phyloP scores from a whole-genome alignment of 2,329 filamentous ascomycete species.

The Sordariomycetes sp. region DNA sequence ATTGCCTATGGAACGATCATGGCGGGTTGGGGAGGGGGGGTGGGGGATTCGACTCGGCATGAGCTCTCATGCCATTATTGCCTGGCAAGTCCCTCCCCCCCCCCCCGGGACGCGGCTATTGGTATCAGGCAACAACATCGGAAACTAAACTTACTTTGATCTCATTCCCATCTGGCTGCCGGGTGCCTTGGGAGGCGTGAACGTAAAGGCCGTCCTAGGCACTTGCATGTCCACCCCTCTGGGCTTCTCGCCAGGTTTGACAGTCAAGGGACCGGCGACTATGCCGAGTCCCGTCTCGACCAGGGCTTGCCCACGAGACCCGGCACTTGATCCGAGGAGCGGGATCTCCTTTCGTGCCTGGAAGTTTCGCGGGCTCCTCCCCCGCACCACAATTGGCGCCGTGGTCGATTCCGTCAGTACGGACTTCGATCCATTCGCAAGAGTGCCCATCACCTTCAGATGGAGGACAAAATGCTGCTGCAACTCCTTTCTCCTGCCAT shows the following conservation, averaged over 20 bases:
- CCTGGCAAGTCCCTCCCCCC: neutral
- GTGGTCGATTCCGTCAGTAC: slow-evolving; percentile 75
- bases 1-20: neutral
- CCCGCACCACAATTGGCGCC: slow-evolving; percentile 84
- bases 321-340: slow-evolving; percentile 62
- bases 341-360: slow-evolving; percentile 89
- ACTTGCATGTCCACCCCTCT: slow-evolving; percentile 39
- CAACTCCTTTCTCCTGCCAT: slow-evolving; percentile 83
- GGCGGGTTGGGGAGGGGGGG: neutral
- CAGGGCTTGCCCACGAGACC: slow-evolving; percentile 63
- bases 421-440: slow-evolving; percentile 72
- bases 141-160: slow-evolving; percentile 37
- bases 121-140: neutral
- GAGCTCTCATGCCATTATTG: neutral
- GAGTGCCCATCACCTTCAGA: slow-evolving; percentile 70
- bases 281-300: slow-evolving; percentile 50
- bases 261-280: slow-evolving; percentile 39
- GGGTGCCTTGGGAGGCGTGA: slow-evolving; percentile 41
- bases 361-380: slow-evolving; percentile 87
- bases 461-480: slow-evolving; percentile 93
- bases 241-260: slow-evolving; percentile 42
- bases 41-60: neutral
- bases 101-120: neutral
- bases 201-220: slow-evolving; percentile 43
- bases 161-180: slow-evolving; percentile 40